phyloP scores from a whole-genome alignment of 176 grass and related monocot species.

The Carex parvula region DNA sequence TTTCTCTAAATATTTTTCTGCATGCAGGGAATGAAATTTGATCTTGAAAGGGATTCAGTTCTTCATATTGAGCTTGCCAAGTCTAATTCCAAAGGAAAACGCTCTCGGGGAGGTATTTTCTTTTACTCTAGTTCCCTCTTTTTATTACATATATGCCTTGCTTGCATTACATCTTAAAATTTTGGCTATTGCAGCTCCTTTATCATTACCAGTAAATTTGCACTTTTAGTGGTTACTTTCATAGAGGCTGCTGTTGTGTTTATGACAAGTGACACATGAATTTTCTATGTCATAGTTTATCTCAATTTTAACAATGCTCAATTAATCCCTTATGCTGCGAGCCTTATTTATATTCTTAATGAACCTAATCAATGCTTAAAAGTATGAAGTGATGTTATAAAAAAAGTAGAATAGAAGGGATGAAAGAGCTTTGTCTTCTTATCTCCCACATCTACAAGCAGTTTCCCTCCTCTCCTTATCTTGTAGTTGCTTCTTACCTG shows the following conservation, averaged over 20 bases:
- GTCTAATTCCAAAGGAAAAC: slow-evolving; percentile 89
- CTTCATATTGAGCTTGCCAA: slow-evolving; percentile 91
- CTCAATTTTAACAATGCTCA: neutral
- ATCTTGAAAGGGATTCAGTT: slow-evolving; percentile 74
- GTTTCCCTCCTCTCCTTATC: neutral
- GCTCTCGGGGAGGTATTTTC: slow-evolving; percentile 55
- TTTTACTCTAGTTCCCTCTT: neutral
- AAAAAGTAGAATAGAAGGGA: neutral
- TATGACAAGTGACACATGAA: neutral
- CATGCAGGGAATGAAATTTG: slow-evolving; percentile 78
- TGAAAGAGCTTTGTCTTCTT: neutral
- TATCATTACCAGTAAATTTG: neutral
- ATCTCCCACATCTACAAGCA: neutral
- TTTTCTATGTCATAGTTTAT: neutral
- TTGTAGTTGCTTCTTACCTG: neutral
- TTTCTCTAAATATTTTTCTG: slow-evolving; percentile 5
- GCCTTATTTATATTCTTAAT: neutral
- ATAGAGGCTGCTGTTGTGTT: neutral
- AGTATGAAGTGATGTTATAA: neutral
- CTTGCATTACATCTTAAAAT: neutral
- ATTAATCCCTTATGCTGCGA: neutral
- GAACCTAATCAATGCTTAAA: neutral
- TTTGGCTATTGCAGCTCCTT: neutral
- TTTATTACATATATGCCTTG: neutral
- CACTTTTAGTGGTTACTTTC: neutral